Base-by-base conservation (phyloP, 495 filamentous ascomycete genomes). In the Podospora comata region DNA sequence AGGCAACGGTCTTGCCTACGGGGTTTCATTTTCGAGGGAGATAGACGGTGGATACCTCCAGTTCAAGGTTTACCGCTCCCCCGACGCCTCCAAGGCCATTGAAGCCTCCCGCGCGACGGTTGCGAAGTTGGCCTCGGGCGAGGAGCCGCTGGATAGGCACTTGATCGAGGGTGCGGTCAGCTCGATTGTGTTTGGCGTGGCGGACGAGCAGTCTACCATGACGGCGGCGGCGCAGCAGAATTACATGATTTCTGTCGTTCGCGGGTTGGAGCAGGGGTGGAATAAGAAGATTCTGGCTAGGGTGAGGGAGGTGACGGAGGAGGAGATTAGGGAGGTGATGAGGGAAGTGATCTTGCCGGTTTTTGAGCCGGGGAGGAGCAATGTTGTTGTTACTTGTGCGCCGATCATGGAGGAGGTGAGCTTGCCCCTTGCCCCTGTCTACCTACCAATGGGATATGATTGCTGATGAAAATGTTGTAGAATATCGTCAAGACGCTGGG, bases 1-100 rank as follows among this genome's bases (percentile, higher is more conserved):
- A 54, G 95, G 95, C 56, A 93, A 89, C 60, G 96, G 95, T 30
- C 85, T 98, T 30, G 95, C 94, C 1, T 99, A 99, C 76, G 92
- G 92, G 18, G 89, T 90, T 11, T 85, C 81, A 70, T 96, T 97
- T 74, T 83, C 79, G 16, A 87, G 88, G 67, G 88, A 91, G 70
- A 80, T 91, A 55, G 91, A 95, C 67, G 88, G 86, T 9, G 94
- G 96, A 30, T 88, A 91, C 64, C 78, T 97, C 61, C 87, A 88
- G 67, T 94, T 93, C 77, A 84, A 85, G 64, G 90, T 98, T 58
- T 97, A 94, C 81, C 88, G 94, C 26, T 94, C 93, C 6, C 94
- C 95, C 0, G 91, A 97, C 67, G 89, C 92, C 4, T 91, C 89
- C 81, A 93, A 92, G 74, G 95, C 96, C 1, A 97, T 94, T 75